Evolutionary conservation across 2,329 filamentous ascomycete species (phyloP).

Genomic region (Harringtonia aguacate): DNA sequence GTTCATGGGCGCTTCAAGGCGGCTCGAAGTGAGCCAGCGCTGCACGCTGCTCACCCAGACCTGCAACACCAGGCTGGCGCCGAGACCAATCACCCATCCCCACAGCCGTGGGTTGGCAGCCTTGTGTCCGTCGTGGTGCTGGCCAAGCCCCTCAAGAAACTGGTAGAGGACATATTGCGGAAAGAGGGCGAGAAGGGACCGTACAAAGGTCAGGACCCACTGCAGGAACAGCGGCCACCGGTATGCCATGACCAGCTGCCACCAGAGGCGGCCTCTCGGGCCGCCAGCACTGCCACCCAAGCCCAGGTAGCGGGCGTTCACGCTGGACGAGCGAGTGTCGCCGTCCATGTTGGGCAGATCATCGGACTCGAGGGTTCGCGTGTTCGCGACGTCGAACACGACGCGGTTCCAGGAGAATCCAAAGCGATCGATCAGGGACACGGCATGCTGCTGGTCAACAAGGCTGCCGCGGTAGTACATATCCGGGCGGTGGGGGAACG

Average conservation of each 20-base stretch:
- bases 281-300: slow-evolving; percentile 12
- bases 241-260: slow-evolving; percentile 19
- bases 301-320: slow-evolving; percentile 13
- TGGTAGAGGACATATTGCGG: slow-evolving; percentile 24
- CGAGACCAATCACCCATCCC: slow-evolving; percentile 21
- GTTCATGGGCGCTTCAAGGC: slow-evolving; percentile 20
- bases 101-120: slow-evolving; percentile 16
- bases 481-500: slow-evolving; percentile 21
- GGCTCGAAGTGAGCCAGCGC: slow-evolving; percentile 22
- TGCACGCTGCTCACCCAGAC: slow-evolving; percentile 19
- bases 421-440: slow-evolving; percentile 18
- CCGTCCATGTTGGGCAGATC: slow-evolving; percentile 22
- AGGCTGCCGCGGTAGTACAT: slow-evolving; percentile 18
- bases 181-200: slow-evolving; percentile 19
- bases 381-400: slow-evolving; percentile 19
- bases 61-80: slow-evolving; percentile 19
- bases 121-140: slow-evolving; percentile 8
- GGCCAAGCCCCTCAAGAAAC: slow-evolving; percentile 22
- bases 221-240: slow-evolving; percentile 18
- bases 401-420: slow-evolving; percentile 21
- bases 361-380: slow-evolving; percentile 18
- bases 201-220: slow-evolving; percentile 20
- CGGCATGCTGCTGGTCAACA: slow-evolving; percentile 24
- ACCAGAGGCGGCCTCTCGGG: slow-evolving; percentile 18
- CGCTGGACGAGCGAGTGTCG: slow-evolving; percentile 17